Percentiles rank a stretch among this genome's conserved stretches.
These are phyloP conservation scores for Ophiorrhiza pumila DNA, from an alignment of 257 asterid species.

Conservation along the genomic window DNA sequence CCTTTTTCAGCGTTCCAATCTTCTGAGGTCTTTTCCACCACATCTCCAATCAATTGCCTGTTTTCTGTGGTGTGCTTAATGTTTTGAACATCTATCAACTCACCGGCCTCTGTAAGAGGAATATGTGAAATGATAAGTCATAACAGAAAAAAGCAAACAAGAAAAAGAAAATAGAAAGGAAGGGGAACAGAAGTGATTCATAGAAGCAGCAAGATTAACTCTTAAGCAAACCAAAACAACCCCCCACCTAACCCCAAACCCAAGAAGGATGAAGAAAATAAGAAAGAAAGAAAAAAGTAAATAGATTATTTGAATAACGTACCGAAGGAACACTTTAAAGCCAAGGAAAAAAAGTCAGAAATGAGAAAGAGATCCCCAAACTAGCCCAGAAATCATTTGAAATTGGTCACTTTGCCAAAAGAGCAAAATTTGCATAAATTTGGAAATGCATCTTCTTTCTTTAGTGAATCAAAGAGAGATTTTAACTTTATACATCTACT, in stretches of 20 bases:
- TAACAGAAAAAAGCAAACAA: background rate
- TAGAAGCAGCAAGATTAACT: background rate
- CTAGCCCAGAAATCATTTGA: background rate
- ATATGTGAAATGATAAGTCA: background rate
- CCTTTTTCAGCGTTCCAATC: slow-evolving; percentile 65
- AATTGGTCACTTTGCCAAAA: background rate
- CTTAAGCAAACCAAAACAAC: background rate
- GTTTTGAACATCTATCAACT: slow-evolving; percentile 50
- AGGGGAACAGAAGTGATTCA: background rate
- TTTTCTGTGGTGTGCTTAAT: slow-evolving; percentile 67
- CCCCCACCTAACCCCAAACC: background rate
- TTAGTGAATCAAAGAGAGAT: background rate
- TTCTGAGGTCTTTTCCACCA: slow-evolving; percentile 46
- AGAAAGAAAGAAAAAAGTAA: background rate
- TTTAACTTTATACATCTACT: background rate
- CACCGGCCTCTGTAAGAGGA: slow-evolving; percentile 52
- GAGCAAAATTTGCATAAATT: background rate
- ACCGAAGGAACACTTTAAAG: background rate
- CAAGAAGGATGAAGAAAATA: background rate
- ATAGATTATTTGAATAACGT: background rate
- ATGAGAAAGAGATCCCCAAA: background rate
- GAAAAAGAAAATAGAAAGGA: background rate
- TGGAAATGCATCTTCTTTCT: background rate
- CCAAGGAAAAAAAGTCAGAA: background rate
- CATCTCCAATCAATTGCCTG: slow-evolving; percentile 51